Evolutionary conservation across 148 eudicot species (phyloP).

Genomic region (Rhododendron mucronatum): DNA sequence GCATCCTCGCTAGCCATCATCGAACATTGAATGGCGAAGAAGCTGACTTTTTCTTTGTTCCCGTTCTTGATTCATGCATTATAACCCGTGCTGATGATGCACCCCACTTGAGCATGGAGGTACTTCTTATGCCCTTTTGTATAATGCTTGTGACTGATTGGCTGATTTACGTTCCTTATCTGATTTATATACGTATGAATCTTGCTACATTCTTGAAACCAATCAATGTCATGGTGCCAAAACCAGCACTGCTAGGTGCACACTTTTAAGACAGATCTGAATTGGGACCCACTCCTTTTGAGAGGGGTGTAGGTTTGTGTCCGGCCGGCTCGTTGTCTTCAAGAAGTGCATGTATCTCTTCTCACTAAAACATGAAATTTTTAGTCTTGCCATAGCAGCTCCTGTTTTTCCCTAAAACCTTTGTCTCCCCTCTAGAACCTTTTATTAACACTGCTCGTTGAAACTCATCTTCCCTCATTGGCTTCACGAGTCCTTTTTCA

Average conservation of each 20-base stretch:
- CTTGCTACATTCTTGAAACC: neutral
- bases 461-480: neutral
- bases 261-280: neutral
- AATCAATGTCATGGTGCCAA: neutral
- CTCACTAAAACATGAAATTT: neutral
- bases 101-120: slow-evolving; percentile 78
- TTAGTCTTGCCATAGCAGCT: neutral
- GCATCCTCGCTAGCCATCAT: slow-evolving; percentile 77
- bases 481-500: neutral
- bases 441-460: neutral
- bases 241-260: neutral
- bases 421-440: neutral
- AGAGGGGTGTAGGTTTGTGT: neutral
- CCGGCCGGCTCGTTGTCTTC: neutral
- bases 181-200: neutral
- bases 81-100: slow-evolving; percentile 93
- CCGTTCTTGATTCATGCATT: slow-evolving; percentile 89
- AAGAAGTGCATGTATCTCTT: neutral
- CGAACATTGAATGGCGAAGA: slow-evolving; percentile 87
- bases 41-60: slow-evolving; percentile 94
- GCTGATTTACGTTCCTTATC: neutral
- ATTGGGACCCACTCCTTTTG: neutral
- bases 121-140: slow-evolving; percentile 13
- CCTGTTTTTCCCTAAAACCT: neutral
- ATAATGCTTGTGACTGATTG: neutral